A percentile compares a stretch with the other conserved stretches of the same genome.
Evolutionary conservation across 352 stramenopile species (phyloP).

Genomic region (Globisporangium orthogonon): DNA sequence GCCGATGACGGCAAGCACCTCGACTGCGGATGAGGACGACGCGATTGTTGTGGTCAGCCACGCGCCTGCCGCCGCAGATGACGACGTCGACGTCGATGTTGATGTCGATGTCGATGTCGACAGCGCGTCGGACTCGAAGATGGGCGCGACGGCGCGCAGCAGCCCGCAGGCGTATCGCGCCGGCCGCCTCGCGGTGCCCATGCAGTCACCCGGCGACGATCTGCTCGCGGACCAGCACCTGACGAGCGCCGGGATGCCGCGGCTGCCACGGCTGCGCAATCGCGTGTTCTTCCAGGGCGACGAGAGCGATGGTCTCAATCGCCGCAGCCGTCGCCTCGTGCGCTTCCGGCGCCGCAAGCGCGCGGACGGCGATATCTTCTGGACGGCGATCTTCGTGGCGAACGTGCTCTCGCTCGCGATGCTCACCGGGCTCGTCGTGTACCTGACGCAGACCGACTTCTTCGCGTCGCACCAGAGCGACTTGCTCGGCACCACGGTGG

Average conservation of each 20-base stretch:
- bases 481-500: slow-evolving; percentile 73
- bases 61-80: slow-evolving; percentile 11
- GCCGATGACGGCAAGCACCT: background rate
- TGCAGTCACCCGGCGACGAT: slow-evolving; percentile 62
- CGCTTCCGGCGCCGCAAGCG: slow-evolving; percentile 47
- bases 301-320: slow-evolving; percentile 17
- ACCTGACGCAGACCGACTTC: slow-evolving; percentile 77
- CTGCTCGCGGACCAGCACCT: slow-evolving; percentile 16
- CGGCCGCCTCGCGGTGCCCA: slow-evolving; percentile 49
- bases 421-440: slow-evolving; percentile 51
- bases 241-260: slow-evolving; percentile 15
- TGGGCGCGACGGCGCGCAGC: slow-evolving; percentile 11
- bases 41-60: background rate
- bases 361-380: slow-evolving; percentile 56
- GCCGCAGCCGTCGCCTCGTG: slow-evolving; percentile 40
- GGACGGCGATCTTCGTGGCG: slow-evolving; percentile 59
- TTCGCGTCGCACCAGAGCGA: slow-evolving; percentile 77
- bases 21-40: background rate
- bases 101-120: slow-evolving; percentile 9
- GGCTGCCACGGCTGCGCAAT: slow-evolving; percentile 26
- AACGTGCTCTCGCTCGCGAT: slow-evolving; percentile 67
- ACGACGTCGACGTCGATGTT: slow-evolving; percentile 10
- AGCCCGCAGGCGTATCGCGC: slow-evolving; percentile 46
- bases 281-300: slow-evolving; percentile 51
- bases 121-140: slow-evolving; percentile 8